These are phyloP conservation scores for Alternaria sp. DNA, from an alignment of 2,329 filamentous ascomycete species.

Conservation along the genomic window DNA sequence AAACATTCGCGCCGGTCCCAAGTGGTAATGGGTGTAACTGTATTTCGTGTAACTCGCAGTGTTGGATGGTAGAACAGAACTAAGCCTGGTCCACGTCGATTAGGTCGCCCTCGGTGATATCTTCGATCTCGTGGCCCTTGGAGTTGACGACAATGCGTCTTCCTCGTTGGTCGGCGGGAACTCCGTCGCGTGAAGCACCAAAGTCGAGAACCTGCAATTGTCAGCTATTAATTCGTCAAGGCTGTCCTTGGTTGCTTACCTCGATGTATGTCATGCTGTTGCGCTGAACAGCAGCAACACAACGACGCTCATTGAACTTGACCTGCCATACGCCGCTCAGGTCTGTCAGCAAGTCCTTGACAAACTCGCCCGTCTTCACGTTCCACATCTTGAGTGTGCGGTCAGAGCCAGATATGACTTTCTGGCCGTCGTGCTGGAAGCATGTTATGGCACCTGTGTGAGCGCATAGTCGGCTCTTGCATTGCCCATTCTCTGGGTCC, in stretches of 20 bases:
- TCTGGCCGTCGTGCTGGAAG: conserved; percentile 96
- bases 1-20: conserved; percentile 25
- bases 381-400: conserved; percentile 99
- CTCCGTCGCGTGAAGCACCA: conserved; percentile 88
- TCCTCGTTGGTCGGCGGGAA: conserved; percentile 77
- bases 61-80: neutral
- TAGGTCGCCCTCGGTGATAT: conserved; percentile 41
- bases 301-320: conserved; percentile 93
- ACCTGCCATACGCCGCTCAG: conserved; percentile 99
- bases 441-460: conserved; percentile 98
- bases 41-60: neutral
- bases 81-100: conserved; percentile 36
- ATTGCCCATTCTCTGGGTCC: conserved; percentile 92
- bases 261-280: conserved; percentile 94
- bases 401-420: conserved; percentile 95
- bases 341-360: conserved; percentile 90
- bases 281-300: conserved; percentile 94
- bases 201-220: conserved; percentile 88
- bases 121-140: conserved; percentile 46
- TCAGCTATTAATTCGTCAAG: neutral
- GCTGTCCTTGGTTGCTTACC: conserved; percentile 51
- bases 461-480: conserved; percentile 86
- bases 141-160: conserved; percentile 69
- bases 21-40: conserved; percentile 2
- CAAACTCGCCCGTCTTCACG: conserved; percentile 86